phyloP scores from a whole-genome alignment of 208 protist species.

The Tritrichomonas musculus region DNA sequence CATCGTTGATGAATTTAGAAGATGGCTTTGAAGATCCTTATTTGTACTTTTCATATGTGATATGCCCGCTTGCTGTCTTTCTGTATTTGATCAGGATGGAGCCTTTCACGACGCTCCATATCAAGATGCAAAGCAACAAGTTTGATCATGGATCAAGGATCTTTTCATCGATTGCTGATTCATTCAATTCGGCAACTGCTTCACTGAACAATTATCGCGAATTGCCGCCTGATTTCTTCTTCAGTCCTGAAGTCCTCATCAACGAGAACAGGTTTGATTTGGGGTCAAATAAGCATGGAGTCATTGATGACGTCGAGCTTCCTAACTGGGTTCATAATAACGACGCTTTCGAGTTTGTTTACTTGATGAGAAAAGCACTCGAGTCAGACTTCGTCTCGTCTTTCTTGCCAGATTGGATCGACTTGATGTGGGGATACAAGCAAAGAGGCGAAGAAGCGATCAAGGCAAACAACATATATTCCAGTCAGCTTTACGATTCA shows the following conservation, averaged over 20 bases:
- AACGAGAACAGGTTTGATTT: constrained; percentile 54
- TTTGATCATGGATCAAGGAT: constrained; percentile 55
- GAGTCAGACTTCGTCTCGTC: constrained; percentile 51
- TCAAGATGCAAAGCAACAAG: constrained; percentile 61
- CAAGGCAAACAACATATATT: neutral
- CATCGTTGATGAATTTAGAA: too few species aligned
- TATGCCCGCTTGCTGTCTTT: constrained; percentile 67
- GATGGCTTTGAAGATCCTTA: constrained; percentile 55
- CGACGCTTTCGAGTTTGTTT: constrained; percentile 47
- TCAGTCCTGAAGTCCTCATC: constrained; percentile 52
- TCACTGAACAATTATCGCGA: constrained; percentile 25
- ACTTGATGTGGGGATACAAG: constrained; percentile 61
- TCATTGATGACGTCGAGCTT: constrained; percentile 42
- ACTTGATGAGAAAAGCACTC: constrained; percentile 51
- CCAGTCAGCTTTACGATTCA: neutral
- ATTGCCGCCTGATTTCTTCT: constrained; percentile 63
- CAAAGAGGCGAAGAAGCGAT: constrained; percentile 47
- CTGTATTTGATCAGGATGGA: constrained; percentile 45
- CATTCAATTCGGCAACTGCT: neutral
- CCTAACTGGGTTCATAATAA: constrained; percentile 42
- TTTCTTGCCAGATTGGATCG: constrained; percentile 60
- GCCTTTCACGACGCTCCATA: constrained; percentile 46
- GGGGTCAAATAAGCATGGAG: constrained; percentile 44
- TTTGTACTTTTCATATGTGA: constrained; percentile 96
- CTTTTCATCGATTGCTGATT: neutral